Percentiles rank a stretch among this genome's conserved stretches.
phyloP scores from a whole-genome alignment of 1,139 yeast genomes.

The Yamadazyma epiphylla region DNA sequence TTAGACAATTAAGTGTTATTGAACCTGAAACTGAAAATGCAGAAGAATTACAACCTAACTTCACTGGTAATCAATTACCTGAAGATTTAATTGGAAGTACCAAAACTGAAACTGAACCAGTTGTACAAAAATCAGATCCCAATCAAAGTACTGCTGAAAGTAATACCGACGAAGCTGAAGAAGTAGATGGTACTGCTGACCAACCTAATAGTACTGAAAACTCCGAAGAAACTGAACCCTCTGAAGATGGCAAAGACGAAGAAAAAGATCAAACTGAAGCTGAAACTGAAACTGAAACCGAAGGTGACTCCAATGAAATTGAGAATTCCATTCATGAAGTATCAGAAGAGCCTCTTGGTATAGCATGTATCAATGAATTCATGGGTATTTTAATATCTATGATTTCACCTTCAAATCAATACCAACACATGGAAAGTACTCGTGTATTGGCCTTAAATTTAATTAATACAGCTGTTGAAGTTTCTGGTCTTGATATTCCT shows the following conservation, averaged over 20 bases:
- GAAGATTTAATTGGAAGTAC: constrained; percentile 42
- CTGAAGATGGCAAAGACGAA: background rate
- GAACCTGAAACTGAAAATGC: constrained; percentile 42
- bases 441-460: constrained; percentile 78
- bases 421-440: constrained; percentile 83
- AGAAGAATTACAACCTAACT: constrained; percentile 33
- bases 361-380: constrained; percentile 64
- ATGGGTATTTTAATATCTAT: constrained; percentile 77
- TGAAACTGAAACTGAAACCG: background rate
- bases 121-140: constrained; percentile 3
- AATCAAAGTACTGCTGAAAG: background rate
- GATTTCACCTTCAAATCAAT: constrained; percentile 77
- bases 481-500: constrained; percentile 67
- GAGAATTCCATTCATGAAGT: background rate
- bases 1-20: constrained; percentile 53
- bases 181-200: constrained; percentile 8
- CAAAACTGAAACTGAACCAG: constrained; percentile 7
- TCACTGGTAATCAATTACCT: constrained; percentile 32
- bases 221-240: no score
- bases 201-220: constrained; percentile 20
- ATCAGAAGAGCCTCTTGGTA: constrained; percentile 54
- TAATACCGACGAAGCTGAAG: constrained; percentile 3
- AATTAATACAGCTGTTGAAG: constrained; percentile 76
- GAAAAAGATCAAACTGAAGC: background rate
- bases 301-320: background rate